Percentiles rank a stretch among this genome's conserved stretches.
These are phyloP conservation scores for Trichoderma gamsii DNA, from an alignment of 495 filamentous ascomycete species.

Conservation along the genomic window DNA sequence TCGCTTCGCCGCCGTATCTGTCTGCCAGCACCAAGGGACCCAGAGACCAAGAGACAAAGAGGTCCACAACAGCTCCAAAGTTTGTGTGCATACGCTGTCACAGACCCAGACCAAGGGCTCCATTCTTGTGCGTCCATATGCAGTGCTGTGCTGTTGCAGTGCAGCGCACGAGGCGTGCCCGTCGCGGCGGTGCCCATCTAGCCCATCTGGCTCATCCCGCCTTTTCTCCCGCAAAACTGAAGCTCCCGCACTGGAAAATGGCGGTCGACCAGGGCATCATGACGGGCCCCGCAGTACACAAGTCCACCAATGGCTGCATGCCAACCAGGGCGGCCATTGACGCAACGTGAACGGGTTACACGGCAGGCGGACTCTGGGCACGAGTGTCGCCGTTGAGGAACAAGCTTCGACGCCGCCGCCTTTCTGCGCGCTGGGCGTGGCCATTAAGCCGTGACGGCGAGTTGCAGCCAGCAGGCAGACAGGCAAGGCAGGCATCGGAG, in stretches of 20 bases:
- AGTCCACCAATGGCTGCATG: slow-evolving; percentile 1
- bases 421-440: background rate
- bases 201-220: background rate
- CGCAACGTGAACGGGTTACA: slow-evolving; percentile 13
- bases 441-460: background rate
- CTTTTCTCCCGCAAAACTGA: slow-evolving; percentile 14
- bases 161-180: slow-evolving; percentile 11
- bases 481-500: slow-evolving; percentile 6
- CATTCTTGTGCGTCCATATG: background rate
- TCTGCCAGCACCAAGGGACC: background rate
- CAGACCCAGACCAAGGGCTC: background rate
- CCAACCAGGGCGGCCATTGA: slow-evolving; percentile 1
- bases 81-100: slow-evolving; percentile 3
- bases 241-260: slow-evolving; percentile 12
- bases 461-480: background rate
- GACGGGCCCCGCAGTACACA: background rate
- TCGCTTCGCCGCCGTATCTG: background rate
- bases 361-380: slow-evolving; percentile 6
- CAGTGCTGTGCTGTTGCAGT: slow-evolving; percentile 8
- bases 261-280: slow-evolving; percentile 11
- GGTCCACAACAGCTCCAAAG: slow-evolving; percentile 1
- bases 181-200: slow-evolving; percentile 1
- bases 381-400: slow-evolving; percentile 1
- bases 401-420: slow-evolving; percentile 11
- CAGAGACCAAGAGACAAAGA: background rate